A percentile compares a stretch with the other conserved stretches of the same genome.
Conservation (phyloP, 306 rosid genomes). For the Cicer yamashitae region DNA sequence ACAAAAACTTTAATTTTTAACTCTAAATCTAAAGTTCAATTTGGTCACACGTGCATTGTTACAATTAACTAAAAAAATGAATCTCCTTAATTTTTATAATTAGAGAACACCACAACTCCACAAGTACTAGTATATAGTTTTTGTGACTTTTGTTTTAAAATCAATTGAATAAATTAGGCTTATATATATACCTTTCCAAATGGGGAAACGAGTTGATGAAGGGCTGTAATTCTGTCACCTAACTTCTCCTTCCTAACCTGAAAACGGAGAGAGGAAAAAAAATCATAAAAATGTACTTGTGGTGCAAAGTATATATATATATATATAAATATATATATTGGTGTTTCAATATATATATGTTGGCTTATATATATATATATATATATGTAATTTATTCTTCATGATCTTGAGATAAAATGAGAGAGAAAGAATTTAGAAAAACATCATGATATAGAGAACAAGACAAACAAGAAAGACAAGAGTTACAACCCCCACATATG, state of each 20-base stretch:
- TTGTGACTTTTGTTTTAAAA: not conserved
- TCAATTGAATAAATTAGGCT: constrained; percentile 5
- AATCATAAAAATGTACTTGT: not conserved
- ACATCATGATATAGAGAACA: constrained; percentile 49
- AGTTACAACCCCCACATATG: constrained; percentile 49
- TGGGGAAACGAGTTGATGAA: constrained; percentile 99
- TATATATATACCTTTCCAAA: constrained; percentile 79
- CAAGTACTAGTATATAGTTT: too few species aligned
- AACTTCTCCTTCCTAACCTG: constrained; percentile 99
- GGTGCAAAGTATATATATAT: not conserved
- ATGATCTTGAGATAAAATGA: constrained; percentile 32
- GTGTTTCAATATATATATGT: too few species aligned
- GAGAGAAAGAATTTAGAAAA: constrained; percentile 51
- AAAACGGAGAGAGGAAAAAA: constrained; percentile 30
- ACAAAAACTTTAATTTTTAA: too few species aligned
- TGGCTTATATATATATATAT: not conserved
- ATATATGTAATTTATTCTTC: constrained; percentile 33
- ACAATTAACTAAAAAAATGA: not conserved
- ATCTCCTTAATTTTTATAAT: not conserved
- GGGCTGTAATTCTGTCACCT: constrained; percentile 97
- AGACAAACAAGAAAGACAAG: constrained; percentile 90
- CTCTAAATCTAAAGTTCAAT: too few species aligned
- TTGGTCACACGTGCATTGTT: not conserved
- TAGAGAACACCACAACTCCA: not conserved
- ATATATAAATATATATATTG: not conserved